phyloP scores from a whole-genome alignment of 495 filamentous ascomycete species.

The Aspergillus mulundensis region DNA sequence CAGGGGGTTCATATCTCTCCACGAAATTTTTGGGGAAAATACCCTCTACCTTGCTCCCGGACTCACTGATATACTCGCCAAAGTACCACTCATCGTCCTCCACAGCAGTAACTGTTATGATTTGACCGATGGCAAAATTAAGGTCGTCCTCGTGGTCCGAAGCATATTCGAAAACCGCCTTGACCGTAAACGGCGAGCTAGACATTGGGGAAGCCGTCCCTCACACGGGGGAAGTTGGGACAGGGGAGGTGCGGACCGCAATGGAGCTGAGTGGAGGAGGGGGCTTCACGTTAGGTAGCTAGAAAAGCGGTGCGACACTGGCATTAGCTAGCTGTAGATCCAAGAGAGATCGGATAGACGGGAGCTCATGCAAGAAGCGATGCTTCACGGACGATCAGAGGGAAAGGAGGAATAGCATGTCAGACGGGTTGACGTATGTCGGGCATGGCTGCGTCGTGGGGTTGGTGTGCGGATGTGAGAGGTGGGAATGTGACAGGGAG shows the following conservation, averaged over 20 bases:
- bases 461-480: conserved; percentile 2
- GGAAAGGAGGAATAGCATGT: conserved; percentile 17
- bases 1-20: conserved; percentile 85
- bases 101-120: conserved; percentile 87
- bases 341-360: conserved; percentile 12
- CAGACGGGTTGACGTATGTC: conserved; percentile 21
- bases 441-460: conserved; percentile 10
- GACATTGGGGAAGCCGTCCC: conserved; percentile 57
- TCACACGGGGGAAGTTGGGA: conserved; percentile 20
- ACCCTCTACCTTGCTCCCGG: conserved; percentile 71
- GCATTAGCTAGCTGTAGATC: conserved; percentile 10
- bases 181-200: conserved; percentile 82
- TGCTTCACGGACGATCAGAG: conserved; percentile 13
- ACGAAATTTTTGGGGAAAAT: conserved; percentile 98
- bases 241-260: conserved; percentile 12
- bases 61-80: conserved; percentile 78
- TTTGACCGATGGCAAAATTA: conserved; percentile 75
- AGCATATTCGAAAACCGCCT: conserved; percentile 87
- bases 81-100: conserved; percentile 95
- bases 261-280: conserved; percentile 13
- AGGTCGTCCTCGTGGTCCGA: conserved; percentile 94
- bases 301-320: conserved; percentile 4
- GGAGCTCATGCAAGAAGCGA: conserved; percentile 1
- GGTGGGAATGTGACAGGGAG: conserved; percentile 4
- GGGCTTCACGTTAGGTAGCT: neutral